These are phyloP conservation scores for Yamadazyma takamatsuzukensis DNA, from an alignment of 805 yeast species.

Conservation along the genomic window DNA sequence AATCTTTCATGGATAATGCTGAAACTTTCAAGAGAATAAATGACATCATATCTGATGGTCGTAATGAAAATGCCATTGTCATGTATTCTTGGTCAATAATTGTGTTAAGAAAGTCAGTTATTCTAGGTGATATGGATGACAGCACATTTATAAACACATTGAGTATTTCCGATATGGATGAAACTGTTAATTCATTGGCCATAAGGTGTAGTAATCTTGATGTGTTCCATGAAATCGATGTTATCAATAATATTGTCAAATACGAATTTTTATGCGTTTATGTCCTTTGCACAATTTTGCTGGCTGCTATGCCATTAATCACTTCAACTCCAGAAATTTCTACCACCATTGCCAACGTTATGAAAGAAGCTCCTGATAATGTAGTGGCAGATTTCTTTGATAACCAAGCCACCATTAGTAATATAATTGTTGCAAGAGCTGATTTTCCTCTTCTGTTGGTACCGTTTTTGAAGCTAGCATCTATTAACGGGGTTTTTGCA, in stretches of 20 bases:
- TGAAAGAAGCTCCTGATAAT: conserved; percentile 43
- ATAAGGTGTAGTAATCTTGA: conserved; percentile 34
- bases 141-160: conserved; percentile 15
- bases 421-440: conserved; percentile 56
- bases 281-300: conserved; percentile 42
- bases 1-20: conserved; percentile 25
- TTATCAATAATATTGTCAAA: conserved; percentile 38
- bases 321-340: conserved; percentile 45
- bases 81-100: conserved; percentile 67
- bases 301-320: conserved; percentile 47
- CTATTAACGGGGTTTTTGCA: conserved; percentile 66
- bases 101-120: conserved; percentile 47
- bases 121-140: conserved; percentile 37
- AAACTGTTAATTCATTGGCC: conserved; percentile 32
- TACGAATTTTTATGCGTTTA: conserved; percentile 53
- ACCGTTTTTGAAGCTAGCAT: conserved; percentile 58
- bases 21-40: conserved; percentile 38
- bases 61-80: conserved; percentile 44
- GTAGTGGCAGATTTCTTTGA: conserved; percentile 44
- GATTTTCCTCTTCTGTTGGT: conserved; percentile 68
- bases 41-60: conserved; percentile 30
- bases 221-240: conserved; percentile 44
- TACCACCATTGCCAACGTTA: conserved; percentile 36
- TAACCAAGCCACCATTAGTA: conserved; percentile 39
- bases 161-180: conserved; percentile 14